phyloP scores from a whole-genome alignment of 2,329 filamentous ascomycete genomes.

The Trichoderma citrinoviride region DNA sequence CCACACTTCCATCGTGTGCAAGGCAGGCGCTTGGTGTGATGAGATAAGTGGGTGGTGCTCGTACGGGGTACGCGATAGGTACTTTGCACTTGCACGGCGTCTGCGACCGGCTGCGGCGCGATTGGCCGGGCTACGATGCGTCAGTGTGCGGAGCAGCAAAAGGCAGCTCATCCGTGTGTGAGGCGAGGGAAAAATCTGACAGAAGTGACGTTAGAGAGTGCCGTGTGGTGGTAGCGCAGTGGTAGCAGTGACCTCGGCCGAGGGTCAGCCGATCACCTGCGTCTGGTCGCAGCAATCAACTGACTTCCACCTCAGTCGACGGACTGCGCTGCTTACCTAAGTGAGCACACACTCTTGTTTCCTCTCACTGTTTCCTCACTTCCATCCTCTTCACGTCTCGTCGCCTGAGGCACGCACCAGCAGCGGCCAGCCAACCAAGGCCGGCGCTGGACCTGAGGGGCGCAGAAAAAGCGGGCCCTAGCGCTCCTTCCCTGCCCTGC shows the following conservation, averaged over 20 bases:
- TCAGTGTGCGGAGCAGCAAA: background rate
- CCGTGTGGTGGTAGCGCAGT: background rate
- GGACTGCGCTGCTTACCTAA: slow-evolving; percentile 2
- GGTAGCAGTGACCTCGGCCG: slow-evolving; percentile 15
- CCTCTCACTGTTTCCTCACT: background rate
- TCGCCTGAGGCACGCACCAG: slow-evolving; percentile 11
- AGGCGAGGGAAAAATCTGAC: background rate
- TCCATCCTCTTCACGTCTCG: background rate
- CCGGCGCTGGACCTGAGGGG: slow-evolving; percentile 4
- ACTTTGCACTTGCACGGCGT: background rate
- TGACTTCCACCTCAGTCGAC: background rate
- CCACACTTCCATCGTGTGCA: background rate
- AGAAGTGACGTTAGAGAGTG: slow-evolving; percentile 7
- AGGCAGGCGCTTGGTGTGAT: background rate
- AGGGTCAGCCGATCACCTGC: slow-evolving; percentile 7
- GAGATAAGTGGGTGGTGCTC: background rate
- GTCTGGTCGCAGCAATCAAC: background rate
- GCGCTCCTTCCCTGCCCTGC: background rate
- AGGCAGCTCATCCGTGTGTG: no score
- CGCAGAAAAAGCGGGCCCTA: slow-evolving; percentile 9
- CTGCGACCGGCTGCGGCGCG: background rate
- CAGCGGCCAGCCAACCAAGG: background rate
- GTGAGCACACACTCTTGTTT: background rate
- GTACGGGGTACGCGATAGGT: slow-evolving; percentile 1
- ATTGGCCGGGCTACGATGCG: background rate